These are phyloP conservation scores for Ceratocystiopsis sp. DNA, from an alignment of 2,329 filamentous ascomycete genomes.

Conservation along the genomic window DNA sequence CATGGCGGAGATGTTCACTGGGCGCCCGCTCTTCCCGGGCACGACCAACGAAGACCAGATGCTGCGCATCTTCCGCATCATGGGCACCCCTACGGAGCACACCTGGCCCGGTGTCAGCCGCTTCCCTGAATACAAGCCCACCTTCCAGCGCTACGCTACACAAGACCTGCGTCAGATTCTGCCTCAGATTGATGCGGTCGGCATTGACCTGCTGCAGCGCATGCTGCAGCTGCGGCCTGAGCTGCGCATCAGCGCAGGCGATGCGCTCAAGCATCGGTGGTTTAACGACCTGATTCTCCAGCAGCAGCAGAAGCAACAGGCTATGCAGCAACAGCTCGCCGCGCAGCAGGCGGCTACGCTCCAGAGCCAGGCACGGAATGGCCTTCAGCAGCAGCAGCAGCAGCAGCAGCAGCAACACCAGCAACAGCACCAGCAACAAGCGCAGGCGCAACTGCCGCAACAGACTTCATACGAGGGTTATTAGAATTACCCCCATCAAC, in stretches of 20 bases:
- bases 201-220: constrained; percentile 70
- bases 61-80: constrained; percentile 91
- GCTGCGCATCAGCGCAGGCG: constrained; percentile 71
- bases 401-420: constrained; percentile 73
- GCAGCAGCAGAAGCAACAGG: constrained; percentile 39
- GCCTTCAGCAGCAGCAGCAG: constrained; percentile 44
- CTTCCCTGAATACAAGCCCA: constrained; percentile 94
- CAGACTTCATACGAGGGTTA: constrained; percentile 2
- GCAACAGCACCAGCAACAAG: constrained; percentile 32
- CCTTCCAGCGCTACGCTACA: constrained; percentile 85
- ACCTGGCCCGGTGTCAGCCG: constrained; percentile 91
- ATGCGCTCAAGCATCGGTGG: constrained; percentile 83
- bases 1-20: constrained; percentile 99
- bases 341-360: constrained; percentile 49
- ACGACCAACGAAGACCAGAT: constrained; percentile 98
- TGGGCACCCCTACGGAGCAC: constrained; percentile 92
- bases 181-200: constrained; percentile 73
- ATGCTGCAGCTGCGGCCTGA: constrained; percentile 92
- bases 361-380: too few species aligned
- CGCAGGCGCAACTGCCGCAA: constrained; percentile 1
- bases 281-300: constrained; percentile 58
- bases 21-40: constrained; percentile 84
- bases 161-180: constrained; percentile 78
- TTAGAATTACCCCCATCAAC: constrained; percentile 7
- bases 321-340: constrained; percentile 27